Percentiles rank a stretch among this genome's conserved stretches.
Evolutionary conservation across 441 rosid species (phyloP).

Genomic region (Lepidium campestre): DNA sequence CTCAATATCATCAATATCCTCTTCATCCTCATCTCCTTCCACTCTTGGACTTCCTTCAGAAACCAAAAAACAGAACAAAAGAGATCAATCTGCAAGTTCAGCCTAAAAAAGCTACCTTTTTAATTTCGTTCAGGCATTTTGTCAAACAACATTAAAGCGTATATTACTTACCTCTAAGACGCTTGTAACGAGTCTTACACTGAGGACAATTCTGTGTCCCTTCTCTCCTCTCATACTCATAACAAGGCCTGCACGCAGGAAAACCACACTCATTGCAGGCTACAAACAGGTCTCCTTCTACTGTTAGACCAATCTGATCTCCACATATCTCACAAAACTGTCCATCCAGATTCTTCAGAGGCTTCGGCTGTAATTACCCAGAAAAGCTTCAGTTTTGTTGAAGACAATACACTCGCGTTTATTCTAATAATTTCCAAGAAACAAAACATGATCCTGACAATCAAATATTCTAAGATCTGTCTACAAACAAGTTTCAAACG

Average conservation of each 20-base stretch:
- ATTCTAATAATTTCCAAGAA: too few species aligned
- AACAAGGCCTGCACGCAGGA: constrained; percentile 89
- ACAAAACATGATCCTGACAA: too few species aligned
- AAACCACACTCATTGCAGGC: constrained; percentile 99
- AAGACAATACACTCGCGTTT: neutral
- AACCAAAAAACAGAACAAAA: neutral
- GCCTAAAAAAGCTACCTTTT: neutral
- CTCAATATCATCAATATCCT: constrained; percentile 92
- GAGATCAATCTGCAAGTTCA: neutral
- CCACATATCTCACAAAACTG: constrained; percentile 97
- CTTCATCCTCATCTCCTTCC: constrained; percentile 96
- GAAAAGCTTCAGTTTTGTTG: neutral
- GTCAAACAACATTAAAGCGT: neutral
- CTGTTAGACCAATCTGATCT: constrained; percentile 72
- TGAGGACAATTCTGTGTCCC: constrained; percentile 90
- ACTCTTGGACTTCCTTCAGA: constrained; percentile 80
- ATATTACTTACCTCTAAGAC: constrained; percentile 63
- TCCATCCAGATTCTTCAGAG: constrained; percentile 78
- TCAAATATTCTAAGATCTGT: too few species aligned
- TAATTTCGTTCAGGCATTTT: constrained; percentile 1
- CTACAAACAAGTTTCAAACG: too few species aligned
- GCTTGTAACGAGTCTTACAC: constrained; percentile 93
- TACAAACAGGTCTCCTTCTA: constrained; percentile 86
- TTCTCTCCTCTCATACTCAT: constrained; percentile 93
- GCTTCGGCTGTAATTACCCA: constrained; percentile 51